Conservation (phyloP, 768 basidiomycete genomes). For the Tephrocybe rancida region DNA sequence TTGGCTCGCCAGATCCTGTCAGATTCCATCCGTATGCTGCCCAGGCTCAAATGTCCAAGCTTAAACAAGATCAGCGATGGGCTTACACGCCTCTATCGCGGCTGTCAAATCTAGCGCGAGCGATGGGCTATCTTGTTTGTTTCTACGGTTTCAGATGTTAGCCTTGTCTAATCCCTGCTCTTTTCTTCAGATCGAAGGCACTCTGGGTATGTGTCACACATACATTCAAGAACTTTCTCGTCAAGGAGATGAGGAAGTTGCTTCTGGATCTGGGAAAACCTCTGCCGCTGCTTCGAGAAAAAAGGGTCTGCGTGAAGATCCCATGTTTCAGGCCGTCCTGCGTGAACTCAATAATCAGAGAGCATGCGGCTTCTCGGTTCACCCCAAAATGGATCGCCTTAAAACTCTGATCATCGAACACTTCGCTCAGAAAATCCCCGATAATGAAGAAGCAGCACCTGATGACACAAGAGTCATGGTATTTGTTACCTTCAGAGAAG, state of each 20-base stretch:
- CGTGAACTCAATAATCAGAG: constrained; percentile 65
- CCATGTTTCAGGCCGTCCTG: constrained; percentile 66
- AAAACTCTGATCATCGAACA: constrained; percentile 76
- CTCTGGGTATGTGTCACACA: constrained; percentile 76
- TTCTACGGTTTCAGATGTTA: not conserved
- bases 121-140: constrained; percentile 86
- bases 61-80: constrained; percentile 46
- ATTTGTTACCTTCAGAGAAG: constrained; percentile 88
- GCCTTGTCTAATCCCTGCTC: not conserved
- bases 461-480: constrained; percentile 84
- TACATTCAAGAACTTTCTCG: constrained; percentile 51
- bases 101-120: constrained; percentile 66
- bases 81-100: constrained; percentile 52
- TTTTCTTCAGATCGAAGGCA: constrained; percentile 67
- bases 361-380: constrained; percentile 57
- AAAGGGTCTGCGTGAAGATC: constrained; percentile 51
- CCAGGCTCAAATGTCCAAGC: constrained; percentile 41
- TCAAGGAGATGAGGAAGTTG: constrained; percentile 37
- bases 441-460: constrained; percentile 33
- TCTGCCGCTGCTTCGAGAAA: constrained; percentile 40
- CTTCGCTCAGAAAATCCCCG: constrained; percentile 60
- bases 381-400: constrained; percentile 93
- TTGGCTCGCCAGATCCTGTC: constrained; percentile 50
- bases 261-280: constrained; percentile 33
- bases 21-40: constrained; percentile 68